Evolutionary conservation across 768 basidiomycete species (phyloP), one percentile per base, ranked within the genome.

Genomic region (Lactifluus hygrophoroides): DNA sequence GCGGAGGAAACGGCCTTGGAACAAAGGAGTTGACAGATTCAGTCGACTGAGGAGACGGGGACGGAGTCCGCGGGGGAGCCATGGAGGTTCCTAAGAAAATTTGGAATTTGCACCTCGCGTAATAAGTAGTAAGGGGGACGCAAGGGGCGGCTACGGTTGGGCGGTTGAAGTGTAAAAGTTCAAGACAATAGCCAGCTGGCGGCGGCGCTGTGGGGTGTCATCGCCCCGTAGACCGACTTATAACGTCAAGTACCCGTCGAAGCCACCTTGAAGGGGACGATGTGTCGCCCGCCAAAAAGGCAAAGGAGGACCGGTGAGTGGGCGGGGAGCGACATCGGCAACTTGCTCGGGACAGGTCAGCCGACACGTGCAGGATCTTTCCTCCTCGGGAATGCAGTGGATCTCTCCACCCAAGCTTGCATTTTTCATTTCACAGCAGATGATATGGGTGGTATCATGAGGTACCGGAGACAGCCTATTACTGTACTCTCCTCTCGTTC

Each of bases 1-100:
- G 78, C 50, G 83, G 84, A 62, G 85, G 85, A 66, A 85, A 86
- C 17, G 80, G 78, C 64, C 81, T 76, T 50, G 78, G 77, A 43
- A 77, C 68, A 68, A 83, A 84, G 65, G 77, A 57, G 59, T 64
- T 65, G 68, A 65, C 61, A 52, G 55, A n/a, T n/a, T 49, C 60
- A 17, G 46, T 58, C 56, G 55, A 56, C 48, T 57, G 60, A 43
- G 51, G 59, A 58, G 58, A 52, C 27, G 64, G 50, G 46, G 52
- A 40, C 2, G 58, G 58, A 51, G 28, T 54, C 19, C 10, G 42
- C 21, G 57, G 45, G 53, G 63, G 57, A 57, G 54, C 58, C 64
- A 61, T 62, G 45, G 38, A 47, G 45, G 35, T 54, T 28, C 40
- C 30, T 35, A 37, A 43, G n/a, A 47, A 35, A 40, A 11, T 8